phyloP scores from a whole-genome alignment of 2,329 filamentous ascomycete genomes.

The Hortaea werneckii region DNA sequence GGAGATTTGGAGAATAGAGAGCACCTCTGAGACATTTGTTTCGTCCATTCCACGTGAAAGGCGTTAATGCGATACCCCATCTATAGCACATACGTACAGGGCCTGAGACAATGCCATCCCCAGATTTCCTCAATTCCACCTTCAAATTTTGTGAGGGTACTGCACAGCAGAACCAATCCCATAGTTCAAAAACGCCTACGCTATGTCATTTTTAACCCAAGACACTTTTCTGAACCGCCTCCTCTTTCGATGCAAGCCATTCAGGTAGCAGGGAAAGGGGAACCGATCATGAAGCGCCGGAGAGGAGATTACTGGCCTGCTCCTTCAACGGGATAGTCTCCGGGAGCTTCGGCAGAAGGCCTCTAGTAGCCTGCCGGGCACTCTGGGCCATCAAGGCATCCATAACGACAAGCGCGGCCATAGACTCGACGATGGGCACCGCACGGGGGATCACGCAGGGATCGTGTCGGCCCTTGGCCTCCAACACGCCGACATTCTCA shows the following conservation, averaged over 20 bases:
- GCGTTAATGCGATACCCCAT: no score
- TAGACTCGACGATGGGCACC: conserved; percentile 77
- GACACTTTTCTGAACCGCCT: neutral
- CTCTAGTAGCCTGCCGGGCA: conserved; percentile 43
- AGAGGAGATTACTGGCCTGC: conserved; percentile 16
- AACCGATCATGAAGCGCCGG: conserved; percentile 1
- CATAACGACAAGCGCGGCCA: conserved; percentile 80
- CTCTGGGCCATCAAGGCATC: conserved; percentile 81
- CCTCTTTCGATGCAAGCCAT: no score
- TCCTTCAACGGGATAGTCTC: conserved; percentile 14
- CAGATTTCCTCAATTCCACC: no score
- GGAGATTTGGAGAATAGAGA: no score
- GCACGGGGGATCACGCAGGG: conserved; percentile 85
- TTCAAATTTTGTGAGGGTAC: no score
- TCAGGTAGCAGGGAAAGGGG: no score
- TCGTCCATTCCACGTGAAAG: no score
- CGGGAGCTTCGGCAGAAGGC: conserved; percentile 33
- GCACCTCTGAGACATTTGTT: no score
- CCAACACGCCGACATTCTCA: conserved; percentile 63
- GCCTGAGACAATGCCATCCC: no score
- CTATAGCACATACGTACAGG: no score
- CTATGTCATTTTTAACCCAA: neutral
- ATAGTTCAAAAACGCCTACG: neutral
- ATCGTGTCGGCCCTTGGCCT: conserved; percentile 89
- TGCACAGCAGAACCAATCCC: no score